Evolutionary conservation across 179 eudicot genomes (phyloP), one percentile per base, ranked within the genome.

Genomic region (Patellifolia procumbens): DNA sequence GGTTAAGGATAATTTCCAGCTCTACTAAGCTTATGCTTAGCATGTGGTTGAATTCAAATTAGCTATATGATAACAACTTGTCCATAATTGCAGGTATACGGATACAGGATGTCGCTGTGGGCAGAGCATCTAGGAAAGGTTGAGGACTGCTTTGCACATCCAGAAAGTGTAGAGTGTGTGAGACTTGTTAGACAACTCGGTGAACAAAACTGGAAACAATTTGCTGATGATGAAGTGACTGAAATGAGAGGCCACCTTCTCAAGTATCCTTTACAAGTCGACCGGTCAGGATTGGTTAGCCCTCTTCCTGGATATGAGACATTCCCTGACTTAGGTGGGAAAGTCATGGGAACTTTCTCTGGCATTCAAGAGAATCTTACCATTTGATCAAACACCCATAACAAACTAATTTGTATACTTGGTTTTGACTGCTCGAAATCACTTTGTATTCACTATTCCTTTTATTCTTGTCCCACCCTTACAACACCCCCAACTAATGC

Each of bases 91-190:
- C 81, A 83, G 86, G 69, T 84, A 63, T 84, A 81, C 46, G 86
- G 86, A 37, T 84, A 81, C 65, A 75, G 86, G 66, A 84, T 81
- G 86, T 84, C 86, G 13, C 58, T 84, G 61, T 84, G 87, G 84
- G 79, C 84, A 4, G 87, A 81, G 51, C 87, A 84, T 66, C 70
- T 84, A 49, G 87, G 80, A 29, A 66, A 26, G 24, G 64, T 75
- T 0, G 82, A 84, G 28, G 84, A 84, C n/a, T 59, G 78, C 75
- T 81, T 51, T 35, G 66, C 28, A 17, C 35, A 39, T 2, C 84
- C 87, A 1, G 78, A 81, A 34, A 84, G 81, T 66, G 16, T 84
- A 34, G 87, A 81, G 28, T 84, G 87, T 17, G 84, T 78, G 70
- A 75, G 84, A 37, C 59, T 43, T 1, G 78, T 84, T 37, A 55